Percentiles rank a stretch among this genome's conserved stretches.
Evolutionary conservation across 805 yeast genomes (phyloP).

Genomic region (Wickerhamiella vanderwaltii): DNA sequence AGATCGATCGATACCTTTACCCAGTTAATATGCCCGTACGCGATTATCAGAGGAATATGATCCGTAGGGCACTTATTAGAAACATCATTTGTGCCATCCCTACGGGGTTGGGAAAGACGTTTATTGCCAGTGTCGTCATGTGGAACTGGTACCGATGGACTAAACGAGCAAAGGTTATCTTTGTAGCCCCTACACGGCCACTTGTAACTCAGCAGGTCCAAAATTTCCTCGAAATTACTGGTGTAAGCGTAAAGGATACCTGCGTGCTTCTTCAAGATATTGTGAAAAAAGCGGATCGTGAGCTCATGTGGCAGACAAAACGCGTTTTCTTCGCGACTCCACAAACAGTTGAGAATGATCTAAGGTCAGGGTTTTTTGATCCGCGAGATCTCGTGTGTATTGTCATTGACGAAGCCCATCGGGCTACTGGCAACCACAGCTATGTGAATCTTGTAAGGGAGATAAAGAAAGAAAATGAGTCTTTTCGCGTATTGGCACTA

Average conservation of each 20-base stretch:
- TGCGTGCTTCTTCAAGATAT: slow-evolving; percentile 32
- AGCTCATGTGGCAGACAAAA: slow-evolving; percentile 62
- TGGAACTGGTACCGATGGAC: slow-evolving; percentile 84
- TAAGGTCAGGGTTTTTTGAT: slow-evolving; percentile 57
- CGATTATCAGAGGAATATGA: slow-evolving; percentile 80
- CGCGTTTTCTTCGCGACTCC: slow-evolving; percentile 91
- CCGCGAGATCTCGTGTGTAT: slow-evolving; percentile 65
- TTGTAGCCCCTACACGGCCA: slow-evolving; percentile 96
- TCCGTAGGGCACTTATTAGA: slow-evolving; percentile 53
- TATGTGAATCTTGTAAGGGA: slow-evolving; percentile 72
- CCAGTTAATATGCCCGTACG: slow-evolving; percentile 78
- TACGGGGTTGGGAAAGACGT: slow-evolving; percentile 95
- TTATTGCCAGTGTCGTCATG: slow-evolving; percentile 91
- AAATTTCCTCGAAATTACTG: slow-evolving; percentile 81
- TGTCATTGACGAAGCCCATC: slow-evolving; percentile 91
- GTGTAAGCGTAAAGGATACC: slow-evolving; percentile 62
- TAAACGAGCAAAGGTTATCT: slow-evolving; percentile 60
- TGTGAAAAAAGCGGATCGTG: slow-evolving; percentile 45
- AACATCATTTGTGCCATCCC: slow-evolving; percentile 86
- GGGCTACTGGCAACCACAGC: slow-evolving; percentile 83
- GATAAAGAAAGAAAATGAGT: slow-evolving; percentile 46
- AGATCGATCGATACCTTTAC: slow-evolving; percentile 46
- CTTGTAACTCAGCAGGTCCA: slow-evolving; percentile 91
- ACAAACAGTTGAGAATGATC: slow-evolving; percentile 87
- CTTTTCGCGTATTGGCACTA: slow-evolving; percentile 67